phyloP scores from a whole-genome alignment of 2,329 filamentous ascomycete species.

The Fusarium mangiferae region DNA sequence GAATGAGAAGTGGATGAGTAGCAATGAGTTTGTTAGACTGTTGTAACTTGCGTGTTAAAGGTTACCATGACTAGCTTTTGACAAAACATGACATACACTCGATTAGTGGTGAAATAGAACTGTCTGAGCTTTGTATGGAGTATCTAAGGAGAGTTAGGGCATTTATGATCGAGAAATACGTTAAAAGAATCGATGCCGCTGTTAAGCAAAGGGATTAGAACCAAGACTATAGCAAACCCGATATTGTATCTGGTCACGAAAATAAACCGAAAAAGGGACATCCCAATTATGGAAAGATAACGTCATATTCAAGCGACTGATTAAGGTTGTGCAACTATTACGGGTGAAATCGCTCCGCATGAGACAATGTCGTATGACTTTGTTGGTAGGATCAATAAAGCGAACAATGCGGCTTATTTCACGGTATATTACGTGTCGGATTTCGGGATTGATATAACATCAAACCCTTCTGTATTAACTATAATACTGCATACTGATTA shows the following conservation, averaged over 20 bases:
- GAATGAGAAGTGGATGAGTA: neutral
- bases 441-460: neutral
- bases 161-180: neutral
- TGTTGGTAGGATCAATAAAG: neutral
- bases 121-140: neutral
- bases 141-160: neutral
- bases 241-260: neutral
- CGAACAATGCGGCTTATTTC: conserved; percentile 1
- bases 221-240: neutral
- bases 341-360: conserved; percentile 1
- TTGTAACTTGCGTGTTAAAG: neutral
- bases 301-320: neutral
- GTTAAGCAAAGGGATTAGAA: neutral
- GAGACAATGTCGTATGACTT: conserved; percentile 10
- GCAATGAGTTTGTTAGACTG: neutral
- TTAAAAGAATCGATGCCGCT: neutral
- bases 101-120: too few relatives aligned
- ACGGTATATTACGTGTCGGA: neutral
- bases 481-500: neutral
- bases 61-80: neutral
- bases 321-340: neutral
- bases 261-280: neutral
- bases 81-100: neutral
- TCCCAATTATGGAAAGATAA: neutral
- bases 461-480: neutral